phyloP scores from a whole-genome alignment of 2,329 filamentous ascomycete genomes.

The Bipolaris zeicola region DNA sequence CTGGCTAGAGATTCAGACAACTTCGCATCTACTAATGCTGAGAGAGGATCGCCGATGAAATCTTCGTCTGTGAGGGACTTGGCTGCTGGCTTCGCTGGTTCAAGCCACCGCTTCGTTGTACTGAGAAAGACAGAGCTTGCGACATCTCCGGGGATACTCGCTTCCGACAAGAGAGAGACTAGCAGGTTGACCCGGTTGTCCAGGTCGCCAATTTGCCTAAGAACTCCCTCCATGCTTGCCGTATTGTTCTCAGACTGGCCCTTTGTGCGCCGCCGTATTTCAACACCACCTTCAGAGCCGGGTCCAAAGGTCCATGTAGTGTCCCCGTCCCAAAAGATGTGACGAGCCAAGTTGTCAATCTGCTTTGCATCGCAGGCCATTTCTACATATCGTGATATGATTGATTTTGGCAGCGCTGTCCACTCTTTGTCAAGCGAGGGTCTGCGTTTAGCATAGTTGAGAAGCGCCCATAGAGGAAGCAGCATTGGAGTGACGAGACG shows the following conservation, averaged over 20 bases:
- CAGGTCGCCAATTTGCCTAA: conserved; percentile 57
- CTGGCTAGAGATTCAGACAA: conserved; percentile 70
- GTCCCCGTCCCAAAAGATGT: conserved; percentile 63
- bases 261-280: conserved; percentile 68
- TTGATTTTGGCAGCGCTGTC: conserved; percentile 26
- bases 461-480: conserved; percentile 67
- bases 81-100: conserved; percentile 14
- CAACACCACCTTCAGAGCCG: conserved; percentile 56
- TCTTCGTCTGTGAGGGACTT: conserved; percentile 38
- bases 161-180: conserved; percentile 50
- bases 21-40: conserved; percentile 62
- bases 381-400: conserved; percentile 57
- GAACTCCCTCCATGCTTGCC: conserved; percentile 68
- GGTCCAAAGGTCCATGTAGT: conserved; percentile 61
- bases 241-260: conserved; percentile 69
- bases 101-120: conserved; percentile 65
- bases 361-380: conserved; percentile 60
- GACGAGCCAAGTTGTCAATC: conserved; percentile 57
- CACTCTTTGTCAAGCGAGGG: conserved; percentile 36
- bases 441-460: conserved; percentile 56
- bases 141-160: conserved; percentile 61
- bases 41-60: conserved; percentile 50
- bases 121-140: conserved; percentile 64
- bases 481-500: conserved; percentile 65
- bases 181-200: conserved; percentile 34